phyloP scores from a whole-genome alignment of 768 basidiomycete genomes.

The Boletus bicolor region DNA sequence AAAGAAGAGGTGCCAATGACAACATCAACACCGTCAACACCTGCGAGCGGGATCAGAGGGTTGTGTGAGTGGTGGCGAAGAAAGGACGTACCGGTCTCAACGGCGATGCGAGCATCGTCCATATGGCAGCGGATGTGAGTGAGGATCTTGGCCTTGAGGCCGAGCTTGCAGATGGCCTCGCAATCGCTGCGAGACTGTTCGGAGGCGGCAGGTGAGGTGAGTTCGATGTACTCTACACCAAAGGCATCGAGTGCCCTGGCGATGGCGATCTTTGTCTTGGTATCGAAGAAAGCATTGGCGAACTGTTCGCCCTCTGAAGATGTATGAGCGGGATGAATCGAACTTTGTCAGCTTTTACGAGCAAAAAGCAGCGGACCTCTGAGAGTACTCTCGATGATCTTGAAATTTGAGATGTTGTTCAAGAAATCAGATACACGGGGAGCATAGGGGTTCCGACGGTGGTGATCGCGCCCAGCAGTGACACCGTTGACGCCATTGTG shows the following conservation, averaged over 20 bases:
- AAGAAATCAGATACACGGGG: slow-evolving; percentile 90
- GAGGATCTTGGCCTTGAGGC: slow-evolving; percentile 92
- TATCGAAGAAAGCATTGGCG: slow-evolving; percentile 99
- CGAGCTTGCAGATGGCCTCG: slow-evolving; percentile 98
- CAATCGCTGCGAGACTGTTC: slow-evolving; percentile 93
- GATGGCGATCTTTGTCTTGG: slow-evolving; percentile 99
- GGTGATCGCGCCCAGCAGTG: slow-evolving; percentile 38
- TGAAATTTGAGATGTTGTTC: slow-evolving; percentile 90
- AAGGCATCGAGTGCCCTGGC: slow-evolving; percentile 98
- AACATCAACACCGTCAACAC: slow-evolving; percentile 98
- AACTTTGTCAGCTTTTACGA: slow-evolving; percentile 6
- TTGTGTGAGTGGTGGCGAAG: neutral
- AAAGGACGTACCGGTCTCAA: slow-evolving; percentile 80
- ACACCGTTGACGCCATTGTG: slow-evolving; percentile 38
- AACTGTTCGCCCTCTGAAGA: slow-evolving; percentile 94
- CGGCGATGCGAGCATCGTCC: slow-evolving; percentile 98
- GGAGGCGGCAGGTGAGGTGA: slow-evolving; percentile 96
- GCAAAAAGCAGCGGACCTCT: slow-evolving; percentile 57
- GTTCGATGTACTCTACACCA: slow-evolving; percentile 99
- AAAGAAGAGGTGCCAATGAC: slow-evolving; percentile 99
- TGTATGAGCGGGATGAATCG: slow-evolving; percentile 11
- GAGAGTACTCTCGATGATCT: slow-evolving; percentile 95
- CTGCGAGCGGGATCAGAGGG: slow-evolving; percentile 36
- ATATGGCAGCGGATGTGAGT: slow-evolving; percentile 99
- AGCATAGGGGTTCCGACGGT: slow-evolving; percentile 74